Base-by-base conservation (phyloP, 768 basidiomycete species). In the Pleurotus djamor region DNA sequence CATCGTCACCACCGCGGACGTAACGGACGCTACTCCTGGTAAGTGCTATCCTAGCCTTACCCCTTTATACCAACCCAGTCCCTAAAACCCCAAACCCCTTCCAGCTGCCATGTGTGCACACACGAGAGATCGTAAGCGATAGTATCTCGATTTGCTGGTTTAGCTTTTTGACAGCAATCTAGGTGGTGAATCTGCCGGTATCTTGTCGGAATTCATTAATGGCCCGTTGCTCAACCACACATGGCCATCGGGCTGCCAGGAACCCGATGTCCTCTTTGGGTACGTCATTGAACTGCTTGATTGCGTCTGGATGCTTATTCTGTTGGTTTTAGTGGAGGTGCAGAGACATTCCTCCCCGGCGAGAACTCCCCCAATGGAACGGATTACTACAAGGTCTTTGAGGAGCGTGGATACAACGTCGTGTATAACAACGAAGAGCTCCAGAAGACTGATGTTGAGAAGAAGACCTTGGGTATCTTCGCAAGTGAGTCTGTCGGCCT, bases 1-100 rank as follows among this genome's bases (percentile, higher is more conserved):
- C 36, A 78, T 79, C 49, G 78, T 79, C 1, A 77, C 78, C 0
- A 79, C 78, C 8, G 78, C 78, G 6, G 67, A 64, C 54, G 76
- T 79, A 41, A 74, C 74, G 8, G 78, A 79, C 66, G 78, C 78
- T 32, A 79, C 78, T 21, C 78, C 78, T 48, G 74, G 75, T 72
- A 61, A 17, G 67, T 7, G 13, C 4, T 41, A 41, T 61, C 14
- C 28, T 58, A 28, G n/a, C 38, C 21, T 28, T 28, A 28, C 21
- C 21, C 21, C 21, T 28, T 28, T 28, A 28, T 28, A 28, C 3
- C 21, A 28, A 28, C 21, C 21, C 21, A 28, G 3, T 28, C 21
- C 21, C 21, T 28, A 28, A 28, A 28, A 28, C 21, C 21, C n/a
- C 38, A 41, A 10, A 9, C 9, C 34, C 38, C 38, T 41, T 41